phyloP scores from a whole-genome alignment of 345 rosid species.

The Pelargonium nanum region DNA sequence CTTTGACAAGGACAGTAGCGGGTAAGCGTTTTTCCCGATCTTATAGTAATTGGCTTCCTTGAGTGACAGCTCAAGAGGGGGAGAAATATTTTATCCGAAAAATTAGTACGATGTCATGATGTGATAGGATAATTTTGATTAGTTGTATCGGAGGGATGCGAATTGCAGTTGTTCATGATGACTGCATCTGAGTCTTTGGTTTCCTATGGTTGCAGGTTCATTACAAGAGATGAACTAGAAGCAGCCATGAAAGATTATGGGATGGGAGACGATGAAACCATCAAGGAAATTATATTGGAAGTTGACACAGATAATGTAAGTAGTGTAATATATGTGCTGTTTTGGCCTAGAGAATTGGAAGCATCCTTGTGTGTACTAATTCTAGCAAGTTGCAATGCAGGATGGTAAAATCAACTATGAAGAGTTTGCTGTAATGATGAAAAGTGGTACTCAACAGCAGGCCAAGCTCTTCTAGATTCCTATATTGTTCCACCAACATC shows the following conservation, averaged over 20 bases:
- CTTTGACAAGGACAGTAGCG: conserved; percentile 77
- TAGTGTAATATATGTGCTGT: not conserved
- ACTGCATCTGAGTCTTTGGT: not conserved
- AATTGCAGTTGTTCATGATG: not conserved
- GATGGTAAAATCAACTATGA: conserved; percentile 84
- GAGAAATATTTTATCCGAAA: too few relatives aligned
- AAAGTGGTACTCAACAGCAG: conserved; percentile 60
- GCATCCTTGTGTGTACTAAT: too few relatives aligned
- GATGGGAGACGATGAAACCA: conserved; percentile 64
- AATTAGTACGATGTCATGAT: not conserved
- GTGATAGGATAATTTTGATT: not conserved
- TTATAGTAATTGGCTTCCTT: not conserved
- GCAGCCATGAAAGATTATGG: conserved; percentile 68
- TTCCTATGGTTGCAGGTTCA: conserved; percentile 35
- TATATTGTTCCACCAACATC: not conserved
- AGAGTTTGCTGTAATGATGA: conserved; percentile 83
- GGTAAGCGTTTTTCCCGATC: conserved; percentile 29
- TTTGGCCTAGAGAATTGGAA: not conserved
- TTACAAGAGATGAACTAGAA: conserved; percentile 76
- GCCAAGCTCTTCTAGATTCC: conserved; percentile 31
- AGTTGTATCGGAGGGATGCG: too few relatives aligned
- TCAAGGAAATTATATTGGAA: conserved; percentile 79
- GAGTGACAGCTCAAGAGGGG: too few relatives aligned
- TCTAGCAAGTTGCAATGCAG: conserved; percentile 18
- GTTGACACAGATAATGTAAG: conserved; percentile 83